A percentile compares a stretch with the other conserved stretches of the same genome.
Conservation (phyloP, 2,329 filamentous ascomycete genomes). For the Ceratocystis eucalypticola region DNA sequence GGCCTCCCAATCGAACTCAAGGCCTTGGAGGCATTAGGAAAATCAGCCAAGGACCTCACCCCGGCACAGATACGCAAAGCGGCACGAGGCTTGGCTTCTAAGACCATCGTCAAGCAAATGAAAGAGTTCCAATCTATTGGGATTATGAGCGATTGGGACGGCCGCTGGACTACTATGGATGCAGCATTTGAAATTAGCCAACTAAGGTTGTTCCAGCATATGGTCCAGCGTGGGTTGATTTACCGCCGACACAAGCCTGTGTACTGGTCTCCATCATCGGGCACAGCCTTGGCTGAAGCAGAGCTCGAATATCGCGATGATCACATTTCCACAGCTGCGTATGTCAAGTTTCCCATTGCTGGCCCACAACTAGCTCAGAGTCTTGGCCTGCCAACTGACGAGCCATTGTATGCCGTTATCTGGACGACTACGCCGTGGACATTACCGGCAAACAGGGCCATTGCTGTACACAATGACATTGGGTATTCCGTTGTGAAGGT, state of each 20-base stretch:
- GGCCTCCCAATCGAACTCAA: slow-evolving; percentile 95
- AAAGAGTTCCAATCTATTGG: slow-evolving; percentile 58
- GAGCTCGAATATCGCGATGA: slow-evolving; percentile 73
- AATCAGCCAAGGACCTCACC: slow-evolving; percentile 29
- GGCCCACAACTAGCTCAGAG: slow-evolving; percentile 22
- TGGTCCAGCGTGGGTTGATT: slow-evolving; percentile 60
- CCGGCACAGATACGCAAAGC: slow-evolving; percentile 47
- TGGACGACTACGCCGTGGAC: slow-evolving; percentile 99
- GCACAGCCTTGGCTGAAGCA: slow-evolving; percentile 68
- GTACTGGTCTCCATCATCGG: slow-evolving; percentile 72
- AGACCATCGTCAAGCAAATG: slow-evolving; percentile 61
- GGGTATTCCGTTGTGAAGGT: slow-evolving; percentile 56
- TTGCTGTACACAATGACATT: slow-evolving; percentile 65
- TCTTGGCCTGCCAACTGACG: slow-evolving; percentile 24
- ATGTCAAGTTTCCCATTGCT: slow-evolving; percentile 62
- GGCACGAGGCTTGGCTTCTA: slow-evolving; percentile 51
- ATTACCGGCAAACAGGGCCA: slow-evolving; percentile 78
- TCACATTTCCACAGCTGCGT: slow-evolving; percentile 60
- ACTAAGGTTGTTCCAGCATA: slow-evolving; percentile 58
- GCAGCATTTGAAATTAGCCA: slow-evolving; percentile 60
- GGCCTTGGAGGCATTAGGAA: slow-evolving; percentile 48
- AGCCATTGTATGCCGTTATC: slow-evolving; percentile 62
- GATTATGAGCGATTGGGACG: slow-evolving; percentile 70
- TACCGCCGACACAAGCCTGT: slow-evolving; percentile 72
- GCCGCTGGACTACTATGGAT: slow-evolving; percentile 69